Conservation (phyloP, 768 basidiomycete genomes). For the Russula lepida region DNA sequence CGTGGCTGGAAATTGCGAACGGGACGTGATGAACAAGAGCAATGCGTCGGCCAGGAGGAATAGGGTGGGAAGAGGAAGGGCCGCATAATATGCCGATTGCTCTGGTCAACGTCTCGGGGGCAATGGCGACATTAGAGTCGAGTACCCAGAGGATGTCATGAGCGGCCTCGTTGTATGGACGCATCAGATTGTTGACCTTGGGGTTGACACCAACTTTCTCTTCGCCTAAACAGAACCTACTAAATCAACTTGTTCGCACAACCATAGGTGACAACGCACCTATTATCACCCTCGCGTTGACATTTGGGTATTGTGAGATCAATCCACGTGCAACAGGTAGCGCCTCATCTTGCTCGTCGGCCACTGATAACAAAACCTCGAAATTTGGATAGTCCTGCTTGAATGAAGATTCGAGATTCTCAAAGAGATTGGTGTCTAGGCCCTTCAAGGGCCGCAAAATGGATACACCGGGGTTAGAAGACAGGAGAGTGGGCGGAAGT, state of each 20-base stretch:
- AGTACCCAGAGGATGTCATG: constrained; percentile 94
- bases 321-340: constrained; percentile 74
- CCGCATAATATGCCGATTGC: constrained; percentile 69
- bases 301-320: constrained; percentile 65
- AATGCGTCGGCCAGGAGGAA: constrained; percentile 39
- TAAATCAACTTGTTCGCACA: neutral
- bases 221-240: constrained; percentile 45
- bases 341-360: constrained; percentile 83
- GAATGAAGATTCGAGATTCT: constrained; percentile 93
- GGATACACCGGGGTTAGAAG: constrained; percentile 74
- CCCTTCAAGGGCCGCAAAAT: constrained; percentile 93
- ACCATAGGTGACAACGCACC: constrained; percentile 41
- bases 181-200: constrained; percentile 93
- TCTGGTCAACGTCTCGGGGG: constrained; percentile 70
- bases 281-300: constrained; percentile 65
- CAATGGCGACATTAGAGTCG: constrained; percentile 87
- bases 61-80: constrained; percentile 28
- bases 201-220: constrained; percentile 87
- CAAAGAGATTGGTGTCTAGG: constrained; percentile 89
- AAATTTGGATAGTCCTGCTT: constrained; percentile 85
- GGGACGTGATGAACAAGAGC: constrained; percentile 95
- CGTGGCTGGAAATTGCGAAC: constrained; percentile 67
- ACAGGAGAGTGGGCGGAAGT: constrained; percentile 35
- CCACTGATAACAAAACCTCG: constrained; percentile 87
- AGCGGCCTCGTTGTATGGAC: constrained; percentile 68